phyloP scores from a whole-genome alignment of 2,329 filamentous ascomycete genomes.

The Aspergillus bombycis region DNA sequence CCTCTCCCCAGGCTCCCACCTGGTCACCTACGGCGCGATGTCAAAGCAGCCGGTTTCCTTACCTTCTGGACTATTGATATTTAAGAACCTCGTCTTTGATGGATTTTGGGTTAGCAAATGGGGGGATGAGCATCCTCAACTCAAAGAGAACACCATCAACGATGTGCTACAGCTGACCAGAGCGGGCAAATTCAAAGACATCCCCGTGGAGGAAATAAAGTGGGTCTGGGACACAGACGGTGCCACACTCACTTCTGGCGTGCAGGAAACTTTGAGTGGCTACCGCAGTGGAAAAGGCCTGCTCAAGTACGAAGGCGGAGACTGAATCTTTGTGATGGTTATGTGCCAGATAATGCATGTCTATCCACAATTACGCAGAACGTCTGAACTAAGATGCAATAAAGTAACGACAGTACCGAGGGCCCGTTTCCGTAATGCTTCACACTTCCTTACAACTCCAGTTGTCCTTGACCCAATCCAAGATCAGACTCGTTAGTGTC shows the following conservation, averaged over 20 bases:
- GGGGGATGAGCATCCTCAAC: conserved; percentile 73
- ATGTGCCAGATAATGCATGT: conserved; percentile 21
- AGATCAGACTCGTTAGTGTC: conserved; percentile 61
- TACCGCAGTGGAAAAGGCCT: conserved; percentile 88
- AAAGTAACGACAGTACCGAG: neutral
- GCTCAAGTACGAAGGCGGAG: conserved; percentile 70
- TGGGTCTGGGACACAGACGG: conserved; percentile 84
- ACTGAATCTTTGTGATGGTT: conserved; percentile 20
- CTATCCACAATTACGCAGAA: neutral
- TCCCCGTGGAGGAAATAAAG: conserved; percentile 76
- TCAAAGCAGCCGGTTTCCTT: conserved; percentile 80
- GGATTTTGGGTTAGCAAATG: conserved; percentile 96
- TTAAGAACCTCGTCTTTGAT: conserved; percentile 84
- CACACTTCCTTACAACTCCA: conserved; percentile 48
- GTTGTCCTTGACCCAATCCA: conserved; percentile 61
- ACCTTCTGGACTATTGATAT: conserved; percentile 85
- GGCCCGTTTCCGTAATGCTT: neutral
- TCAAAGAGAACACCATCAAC: conserved; percentile 78
- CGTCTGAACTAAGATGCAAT: neutral
- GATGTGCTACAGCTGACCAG: conserved; percentile 79
- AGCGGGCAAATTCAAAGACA: conserved; percentile 77
- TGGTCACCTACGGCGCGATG: conserved; percentile 98
- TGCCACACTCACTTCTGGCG: conserved; percentile 68
- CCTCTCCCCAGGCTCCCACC: conserved; percentile 67
- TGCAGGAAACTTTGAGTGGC: conserved; percentile 80